A percentile compares a stretch with the other conserved stretches of the same genome.
These are phyloP conservation scores for Talaromyces funiculosus DNA, from an alignment of 2,329 filamentous ascomycete species.

Conservation along the genomic window DNA sequence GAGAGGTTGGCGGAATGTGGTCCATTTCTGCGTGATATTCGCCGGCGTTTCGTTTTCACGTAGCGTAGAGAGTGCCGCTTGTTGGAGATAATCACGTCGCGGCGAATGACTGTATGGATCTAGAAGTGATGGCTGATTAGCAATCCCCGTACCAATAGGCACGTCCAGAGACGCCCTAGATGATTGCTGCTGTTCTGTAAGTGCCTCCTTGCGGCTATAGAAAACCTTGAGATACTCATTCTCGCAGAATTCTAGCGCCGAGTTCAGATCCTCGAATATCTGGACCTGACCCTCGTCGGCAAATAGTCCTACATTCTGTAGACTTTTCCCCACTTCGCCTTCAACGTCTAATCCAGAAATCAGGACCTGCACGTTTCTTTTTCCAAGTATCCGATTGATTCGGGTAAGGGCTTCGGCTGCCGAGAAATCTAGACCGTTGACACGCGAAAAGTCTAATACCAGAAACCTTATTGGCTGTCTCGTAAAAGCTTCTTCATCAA, in stretches of 20 bases:
- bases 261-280: constrained; percentile 85
- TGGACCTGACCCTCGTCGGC: constrained; percentile 67
- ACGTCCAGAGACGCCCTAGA: constrained; percentile 23
- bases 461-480: constrained; percentile 79
- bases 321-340: constrained; percentile 67
- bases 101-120: constrained; percentile 61
- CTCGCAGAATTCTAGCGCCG: constrained; percentile 87
- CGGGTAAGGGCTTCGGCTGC: constrained; percentile 92
- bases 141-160: constrained; percentile 19
- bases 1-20: constrained; percentile 81
- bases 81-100: constrained; percentile 67
- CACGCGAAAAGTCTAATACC: constrained; percentile 80
- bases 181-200: constrained; percentile 15
- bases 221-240: constrained; percentile 84
- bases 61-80: constrained; percentile 71
- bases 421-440: constrained; percentile 91
- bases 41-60: constrained; percentile 56
- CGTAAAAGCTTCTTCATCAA: constrained; percentile 75
- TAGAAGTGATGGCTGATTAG: not conserved
- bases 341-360: constrained; percentile 76
- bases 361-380: constrained; percentile 72
- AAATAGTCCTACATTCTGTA: constrained; percentile 79
- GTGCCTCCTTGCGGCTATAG: constrained; percentile 60
- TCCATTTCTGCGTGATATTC: constrained; percentile 55
- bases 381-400: constrained; percentile 75